Evolutionary conservation across 1,284 basidiomycete genomes (phyloP).

Genomic region (Gymnopus androsaceus): DNA sequence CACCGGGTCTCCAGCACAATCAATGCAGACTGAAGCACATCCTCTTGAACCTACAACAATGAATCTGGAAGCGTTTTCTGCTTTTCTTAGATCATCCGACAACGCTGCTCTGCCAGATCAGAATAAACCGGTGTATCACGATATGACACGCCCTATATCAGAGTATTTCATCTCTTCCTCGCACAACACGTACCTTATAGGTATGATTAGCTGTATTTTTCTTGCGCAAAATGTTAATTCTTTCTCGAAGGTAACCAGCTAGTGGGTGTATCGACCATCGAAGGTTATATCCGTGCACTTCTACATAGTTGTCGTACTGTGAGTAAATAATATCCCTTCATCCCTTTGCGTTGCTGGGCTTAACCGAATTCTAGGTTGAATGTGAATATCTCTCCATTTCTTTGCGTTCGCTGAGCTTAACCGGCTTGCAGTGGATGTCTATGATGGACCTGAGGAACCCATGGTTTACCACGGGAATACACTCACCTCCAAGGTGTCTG

Average conservation of each 20-base stretch:
- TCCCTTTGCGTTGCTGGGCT: slow-evolving; percentile 5
- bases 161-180: slow-evolving; percentile 94
- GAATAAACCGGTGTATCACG: slow-evolving; percentile 47
- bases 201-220: no score
- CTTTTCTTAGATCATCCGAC: slow-evolving; percentile 74
- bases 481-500: slow-evolving; percentile 83
- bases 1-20: background rate
- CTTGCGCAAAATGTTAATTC: no score
- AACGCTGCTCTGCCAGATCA: slow-evolving; percentile 59
- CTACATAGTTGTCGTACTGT: slow-evolving; percentile 90
- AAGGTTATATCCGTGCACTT: slow-evolving; percentile 94
- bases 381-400: no score
- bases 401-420: slow-evolving; percentile 10
- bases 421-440: slow-evolving; percentile 78
- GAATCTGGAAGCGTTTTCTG: slow-evolving; percentile 65
- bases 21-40: slow-evolving; percentile 34
- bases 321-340: slow-evolving; percentile 33
- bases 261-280: slow-evolving; percentile 90
- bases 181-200: slow-evolving; percentile 97
- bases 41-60: slow-evolving; percentile 38
- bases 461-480: slow-evolving; percentile 92
- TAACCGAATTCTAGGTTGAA: slow-evolving; percentile 47
- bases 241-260: no score
- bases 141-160: slow-evolving; percentile 81
- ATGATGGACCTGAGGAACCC: slow-evolving; percentile 85